Evolutionary conservation across 352 stramenopile species (phyloP), one percentile per base, ranked within the genome.

Genomic region (Blastocystis sp.): DNA sequence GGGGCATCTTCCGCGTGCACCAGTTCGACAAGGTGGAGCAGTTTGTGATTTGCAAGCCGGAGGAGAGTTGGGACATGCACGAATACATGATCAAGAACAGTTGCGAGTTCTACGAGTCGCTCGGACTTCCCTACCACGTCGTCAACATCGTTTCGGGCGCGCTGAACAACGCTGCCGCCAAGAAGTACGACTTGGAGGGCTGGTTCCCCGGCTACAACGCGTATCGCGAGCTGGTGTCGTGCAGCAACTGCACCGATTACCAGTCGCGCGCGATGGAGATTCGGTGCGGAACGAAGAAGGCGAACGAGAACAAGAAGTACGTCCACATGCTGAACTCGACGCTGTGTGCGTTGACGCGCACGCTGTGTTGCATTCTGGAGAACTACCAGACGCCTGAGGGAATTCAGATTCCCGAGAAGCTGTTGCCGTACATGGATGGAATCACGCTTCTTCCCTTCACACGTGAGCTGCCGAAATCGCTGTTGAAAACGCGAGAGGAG

Each of bases 141-240:
- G 94, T 99, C 34, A 98, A 97, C 90, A 97, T 99, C 87, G 96
- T 99, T 56, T 97, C 93, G 51, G 91, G 88, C 34, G 93, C 96
- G 88, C 90, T 99, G 27, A 99, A 99, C 91, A 97, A 98, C 89
- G 96, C 96, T 21, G 96, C 96, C 32, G 91, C 96, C 34, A 98
- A 98, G 90, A 99, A 99, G 93, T 98, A 97, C 87, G 96, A 99
- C 90, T 90, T 99, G 42, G 96, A 99, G 88, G 95, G 92, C 24
- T 99, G 96, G 96, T 99, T 99, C 90, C 96, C 96, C 32, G 96
- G 94, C 59, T 98, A 99, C 89, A 99, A 99, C 29, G 92, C 96
- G 84, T 99, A 97, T 89, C 93, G 96, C 72, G 96, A 99, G 89
- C 90, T 99, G n/a, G 96, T 99, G 71, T 98, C 93, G 63, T 97